Conservation (phyloP, 257 asterid genomes). For the Jacaranda mimosifolia region DNA sequence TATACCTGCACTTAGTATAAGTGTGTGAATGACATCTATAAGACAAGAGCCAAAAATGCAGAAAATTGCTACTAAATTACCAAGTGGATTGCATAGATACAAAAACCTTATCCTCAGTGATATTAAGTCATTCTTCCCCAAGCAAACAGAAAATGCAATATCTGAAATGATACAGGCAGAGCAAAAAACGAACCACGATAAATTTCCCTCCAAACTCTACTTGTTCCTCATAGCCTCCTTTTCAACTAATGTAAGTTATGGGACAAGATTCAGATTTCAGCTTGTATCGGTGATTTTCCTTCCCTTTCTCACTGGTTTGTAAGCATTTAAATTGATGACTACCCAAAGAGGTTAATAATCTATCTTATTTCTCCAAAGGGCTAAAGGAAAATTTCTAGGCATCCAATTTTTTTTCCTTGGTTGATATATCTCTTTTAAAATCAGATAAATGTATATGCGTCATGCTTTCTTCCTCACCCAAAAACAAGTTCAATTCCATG, state of each 20-base stretch:
- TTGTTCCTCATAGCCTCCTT: background rate
- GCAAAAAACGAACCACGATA: background rate
- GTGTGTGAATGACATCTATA: background rate
- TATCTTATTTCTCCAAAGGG: background rate
- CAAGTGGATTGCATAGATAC: background rate
- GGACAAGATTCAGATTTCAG: background rate
- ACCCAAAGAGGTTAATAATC: background rate
- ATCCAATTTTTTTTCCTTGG: background rate
- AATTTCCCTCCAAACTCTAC: background rate
- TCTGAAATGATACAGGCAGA: background rate
- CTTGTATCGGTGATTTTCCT: background rate
- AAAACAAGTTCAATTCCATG: background rate
- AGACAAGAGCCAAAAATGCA: background rate
- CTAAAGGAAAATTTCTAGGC: background rate
- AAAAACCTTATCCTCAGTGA: background rate
- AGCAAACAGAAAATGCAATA: slow-evolving; percentile 14
- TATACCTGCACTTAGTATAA: background rate
- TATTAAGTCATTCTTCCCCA: background rate
- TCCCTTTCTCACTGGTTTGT: background rate
- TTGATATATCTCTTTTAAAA: background rate
- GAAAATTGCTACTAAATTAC: background rate
- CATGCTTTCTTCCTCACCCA: no score
- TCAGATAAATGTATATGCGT: background rate
- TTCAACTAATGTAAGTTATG: background rate
- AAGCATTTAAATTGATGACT: background rate